phyloP scores from a whole-genome alignment of 805 yeast genomes.

The Scheffersomyces coipomensis region DNA sequence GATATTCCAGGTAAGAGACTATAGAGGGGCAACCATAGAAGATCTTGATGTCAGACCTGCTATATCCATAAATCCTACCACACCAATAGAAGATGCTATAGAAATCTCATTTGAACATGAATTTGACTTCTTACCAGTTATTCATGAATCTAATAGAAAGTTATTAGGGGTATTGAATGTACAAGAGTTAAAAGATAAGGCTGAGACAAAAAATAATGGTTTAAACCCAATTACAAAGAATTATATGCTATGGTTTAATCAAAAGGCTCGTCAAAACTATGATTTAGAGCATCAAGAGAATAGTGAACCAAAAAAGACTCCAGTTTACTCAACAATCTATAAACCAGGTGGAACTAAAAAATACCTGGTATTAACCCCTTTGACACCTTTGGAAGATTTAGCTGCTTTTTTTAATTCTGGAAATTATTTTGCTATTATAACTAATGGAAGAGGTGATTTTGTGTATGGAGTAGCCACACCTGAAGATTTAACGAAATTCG shows the following conservation, averaged over 20 bases:
- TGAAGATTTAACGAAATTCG: conserved; percentile 42
- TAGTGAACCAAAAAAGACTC: conserved; percentile 8
- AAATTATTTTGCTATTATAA: conserved; percentile 55
- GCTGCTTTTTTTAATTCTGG: conserved; percentile 50
- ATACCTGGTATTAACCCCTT: conserved; percentile 49
- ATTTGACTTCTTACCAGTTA: conserved; percentile 54
- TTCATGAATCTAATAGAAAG: conserved; percentile 43
- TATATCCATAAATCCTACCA: conserved; percentile 48
- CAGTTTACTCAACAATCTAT: conserved; percentile 30
- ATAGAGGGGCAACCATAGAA: conserved; percentile 55
- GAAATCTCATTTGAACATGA: conserved; percentile 56
- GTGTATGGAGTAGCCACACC: conserved; percentile 61
- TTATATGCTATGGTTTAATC: conserved; percentile 45
- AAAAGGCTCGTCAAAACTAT: conserved; percentile 32
- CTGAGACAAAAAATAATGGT: conserved; percentile 18
- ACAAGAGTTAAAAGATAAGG: conserved; percentile 36
- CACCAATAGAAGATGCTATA: conserved; percentile 47
- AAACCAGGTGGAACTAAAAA: conserved; percentile 31
- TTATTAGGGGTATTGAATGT: conserved; percentile 50
- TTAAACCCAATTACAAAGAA: conserved; percentile 26
- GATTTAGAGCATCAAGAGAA: conserved; percentile 16
- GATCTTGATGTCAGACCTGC: conserved; percentile 62
- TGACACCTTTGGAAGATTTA: conserved; percentile 53
- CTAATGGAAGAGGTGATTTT: conserved; percentile 50
- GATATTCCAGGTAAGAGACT: conserved; percentile 37